Base-by-base conservation (phyloP, 1,139 yeast genomes). In the Ogataea hybrid region DNA sequence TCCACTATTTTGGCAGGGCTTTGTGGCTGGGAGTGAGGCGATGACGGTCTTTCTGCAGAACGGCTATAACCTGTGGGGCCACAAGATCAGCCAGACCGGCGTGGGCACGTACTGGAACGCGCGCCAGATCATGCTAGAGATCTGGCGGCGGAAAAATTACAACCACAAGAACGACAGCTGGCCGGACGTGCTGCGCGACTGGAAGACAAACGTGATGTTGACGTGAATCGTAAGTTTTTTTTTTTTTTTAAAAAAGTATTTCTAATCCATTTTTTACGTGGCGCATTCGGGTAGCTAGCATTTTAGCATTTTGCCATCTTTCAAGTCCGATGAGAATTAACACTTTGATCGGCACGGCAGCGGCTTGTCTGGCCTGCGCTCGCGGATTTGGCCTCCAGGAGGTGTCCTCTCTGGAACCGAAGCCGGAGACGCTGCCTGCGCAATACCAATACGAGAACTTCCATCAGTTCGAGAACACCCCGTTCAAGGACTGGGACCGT, bases 21-120 rank as follows among this genome's bases (percentile, higher is more conserved):
- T 88, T 52, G 83, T 88, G 38, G 92, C 94, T 0, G 96, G 95
- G 0, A 84, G 95, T 57, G 89, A 86, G 50, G 86, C 94, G 3
- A 74, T 76, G 41, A 76, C 82, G 4, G 54, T 64, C 1, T 70
- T 70, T 29, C 63, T 82, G 34, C 92, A 86, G 51, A 63, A 71
- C 48, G 82, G 88, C 25, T 87, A 79, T 64, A 81, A 79, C 56
- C 70, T 73, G 48, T 87, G 95, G 95, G 87, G 92, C 6, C 84
- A 84, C n/a, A 80, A 78, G 46, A 77, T 86, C 48, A 84, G 90
- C 2, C 77, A 75, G 49, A 80, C 80, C 38, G 84, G 85, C 6
- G 71, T 87, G 50, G 95, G 95, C 0, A 81, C 92, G 36, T 87
- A 87, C 58, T 84, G 89, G 84, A 89, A 89, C 6, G 90, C 94